Evolutionary conservation across 345 rosid species (phyloP).

Genomic region (Leavenworthia alabamica): DNA sequence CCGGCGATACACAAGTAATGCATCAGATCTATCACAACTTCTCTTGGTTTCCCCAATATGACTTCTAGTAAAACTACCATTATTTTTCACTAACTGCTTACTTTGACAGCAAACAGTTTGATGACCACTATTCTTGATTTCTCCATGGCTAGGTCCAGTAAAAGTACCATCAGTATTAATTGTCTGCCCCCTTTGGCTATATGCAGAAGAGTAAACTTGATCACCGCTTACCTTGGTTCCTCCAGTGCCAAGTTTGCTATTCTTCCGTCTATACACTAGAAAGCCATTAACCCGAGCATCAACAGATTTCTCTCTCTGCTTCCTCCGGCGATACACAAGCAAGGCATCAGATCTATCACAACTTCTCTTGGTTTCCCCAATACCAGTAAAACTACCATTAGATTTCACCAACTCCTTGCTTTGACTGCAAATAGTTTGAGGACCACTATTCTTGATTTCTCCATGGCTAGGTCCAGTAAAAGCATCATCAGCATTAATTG

Average conservation of each 20-base stretch:
- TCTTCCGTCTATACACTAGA: conserved; percentile 46
- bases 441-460: conserved; percentile 20
- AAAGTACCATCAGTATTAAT: conserved; percentile 6
- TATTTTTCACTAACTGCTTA: conserved; percentile 30
- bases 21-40: conserved; percentile 27
- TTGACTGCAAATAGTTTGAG: conserved; percentile 26
- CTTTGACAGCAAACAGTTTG: conserved; percentile 31
- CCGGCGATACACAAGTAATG: conserved; percentile 35
- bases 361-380: conserved; percentile 32
- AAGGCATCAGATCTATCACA: conserved; percentile 26
- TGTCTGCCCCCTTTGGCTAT: conserved; percentile 6
- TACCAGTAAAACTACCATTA: conserved; percentile 30
- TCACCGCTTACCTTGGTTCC: conserved; percentile 15
- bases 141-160: not conserved
- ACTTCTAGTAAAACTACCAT: conserved; percentile 28
- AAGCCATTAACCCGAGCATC: conserved; percentile 31
- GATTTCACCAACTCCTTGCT: conserved; percentile 34
- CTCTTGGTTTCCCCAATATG: conserved; percentile 31
- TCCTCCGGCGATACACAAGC: conserved; percentile 38
- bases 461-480: not conserved
- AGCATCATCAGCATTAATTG: conserved; percentile 4
- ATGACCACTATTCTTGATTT: conserved; percentile 22
- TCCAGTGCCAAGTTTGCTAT: conserved; percentile 12
- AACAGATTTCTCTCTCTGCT: conserved; percentile 34
- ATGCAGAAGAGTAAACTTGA: conserved; percentile 8